A percentile compares a stretch with the other conserved stretches of the same genome.
These are phyloP conservation scores for Arthrinium phaeospermum DNA, from an alignment of 2,329 filamentous ascomycete species.

Conservation along the genomic window DNA sequence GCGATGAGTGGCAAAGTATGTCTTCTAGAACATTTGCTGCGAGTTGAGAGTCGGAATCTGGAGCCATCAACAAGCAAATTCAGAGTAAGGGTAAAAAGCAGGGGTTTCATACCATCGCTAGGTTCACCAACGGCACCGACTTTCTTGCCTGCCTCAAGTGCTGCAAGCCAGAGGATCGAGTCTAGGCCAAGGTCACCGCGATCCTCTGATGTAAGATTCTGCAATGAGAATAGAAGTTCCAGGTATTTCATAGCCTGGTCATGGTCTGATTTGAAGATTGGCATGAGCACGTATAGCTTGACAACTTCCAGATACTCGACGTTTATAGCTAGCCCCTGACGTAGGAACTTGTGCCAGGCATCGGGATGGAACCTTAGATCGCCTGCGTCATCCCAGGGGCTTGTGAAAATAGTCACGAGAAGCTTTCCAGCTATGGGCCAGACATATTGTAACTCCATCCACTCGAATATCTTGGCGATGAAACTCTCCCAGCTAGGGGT, in stretches of 20 bases:
- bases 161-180: constrained; percentile 66
- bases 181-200: constrained; percentile 55
- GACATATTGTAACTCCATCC: constrained; percentile 63
- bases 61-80: constrained; percentile 18
- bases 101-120: constrained; percentile 44
- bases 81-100: not conserved
- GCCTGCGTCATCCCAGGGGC: constrained; percentile 44
- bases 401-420: constrained; percentile 61
- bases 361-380: constrained; percentile 44
- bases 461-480: constrained; percentile 55
- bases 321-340: constrained; percentile 53
- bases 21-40: constrained; percentile 53
- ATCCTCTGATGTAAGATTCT: constrained; percentile 51
- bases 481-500: constrained; percentile 56
- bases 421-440: constrained; percentile 67
- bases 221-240: constrained; percentile 58
- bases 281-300: constrained; percentile 68
- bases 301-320: constrained; percentile 63
- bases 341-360: constrained; percentile 63
- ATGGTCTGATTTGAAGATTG: constrained; percentile 65
- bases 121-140: constrained; percentile 72
- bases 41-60: constrained; percentile 36
- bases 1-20: constrained; percentile 61
- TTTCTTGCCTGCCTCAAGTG: constrained; percentile 75
- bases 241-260: constrained; percentile 62